Conservation (phyloP, 352 stramenopile species). For the Globisporangium spiculum region DNA sequence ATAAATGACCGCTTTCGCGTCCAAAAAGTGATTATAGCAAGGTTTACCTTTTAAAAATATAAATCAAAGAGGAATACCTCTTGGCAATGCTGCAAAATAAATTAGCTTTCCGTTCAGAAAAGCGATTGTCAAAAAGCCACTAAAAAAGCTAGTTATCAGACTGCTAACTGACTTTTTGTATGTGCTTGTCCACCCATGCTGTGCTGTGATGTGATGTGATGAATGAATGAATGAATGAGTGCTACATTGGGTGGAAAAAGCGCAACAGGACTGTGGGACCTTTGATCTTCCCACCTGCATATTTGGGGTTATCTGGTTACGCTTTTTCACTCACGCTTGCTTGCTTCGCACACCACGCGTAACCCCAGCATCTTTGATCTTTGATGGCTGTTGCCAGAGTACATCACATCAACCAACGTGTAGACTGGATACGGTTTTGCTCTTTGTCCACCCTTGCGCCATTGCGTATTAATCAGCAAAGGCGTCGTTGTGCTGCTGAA, state of each 20-base stretch:
- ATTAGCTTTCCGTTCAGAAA: not conserved
- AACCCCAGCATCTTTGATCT: not conserved
- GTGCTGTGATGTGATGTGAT: no score
- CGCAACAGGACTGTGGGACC: not conserved
- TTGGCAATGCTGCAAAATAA: not conserved
- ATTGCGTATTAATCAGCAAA: not conserved
- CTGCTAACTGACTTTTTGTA: not conserved
- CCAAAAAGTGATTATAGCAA: not conserved
- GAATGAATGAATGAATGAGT: no score
- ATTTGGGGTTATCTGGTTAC: not conserved
- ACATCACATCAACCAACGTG: not conserved
- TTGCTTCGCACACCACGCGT: not conserved
- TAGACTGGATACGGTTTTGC: not conserved
- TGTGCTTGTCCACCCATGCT: not conserved
- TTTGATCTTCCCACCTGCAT: not conserved
- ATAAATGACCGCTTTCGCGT: conserved; percentile 3
- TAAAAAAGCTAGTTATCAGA: not conserved
- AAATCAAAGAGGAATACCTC: not conserved
- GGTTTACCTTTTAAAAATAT: not conserved
- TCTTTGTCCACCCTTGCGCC: not conserved
- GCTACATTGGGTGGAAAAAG: not conserved
- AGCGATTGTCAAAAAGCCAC: not conserved
- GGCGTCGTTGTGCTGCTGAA: not conserved
- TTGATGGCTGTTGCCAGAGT: not conserved
- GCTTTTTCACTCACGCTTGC: not conserved